Base-by-base conservation (phyloP, 1,284 basidiomycete species). In the Tetrapyrgos nigripes region DNA sequence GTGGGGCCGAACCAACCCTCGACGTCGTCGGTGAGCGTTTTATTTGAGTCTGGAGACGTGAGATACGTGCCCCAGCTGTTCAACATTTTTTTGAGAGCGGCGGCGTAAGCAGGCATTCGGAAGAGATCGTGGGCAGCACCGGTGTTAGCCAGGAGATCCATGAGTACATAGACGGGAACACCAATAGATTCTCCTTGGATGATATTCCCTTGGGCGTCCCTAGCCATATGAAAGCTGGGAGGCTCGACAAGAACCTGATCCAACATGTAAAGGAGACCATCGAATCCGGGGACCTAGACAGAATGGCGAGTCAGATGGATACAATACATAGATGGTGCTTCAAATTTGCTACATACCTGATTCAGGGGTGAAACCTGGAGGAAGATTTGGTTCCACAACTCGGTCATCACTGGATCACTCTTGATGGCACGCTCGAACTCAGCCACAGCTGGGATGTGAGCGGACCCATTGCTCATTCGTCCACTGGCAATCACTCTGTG, bases 81-180 rank as follows among this genome's bases (percentile, higher is more conserved):
- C 14, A 62, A 29, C 44, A 62, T 35, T 8, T 54, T 52, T 43
- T 55, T 58, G 40, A 62, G 43, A 27, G 54, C 50, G 33, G 27
- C 43, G 33, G 60, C 62, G 28, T 62, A 53, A 4, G 45, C 24
- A 6, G 33, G 27, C 23, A 57, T 55, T 45, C 59, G 61, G 56
- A 71, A 67, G 28, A 72, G 50, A 13, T 63, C 52, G 24, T 67
- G 66, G 4, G 50, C 67, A 2, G 67, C 65, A 47, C 51, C 2
- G 1, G 69, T 70, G 52, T 70, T 70, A 53, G 62, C 57, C 31
- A 71, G 63, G 26, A 67, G 23, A 55, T 71, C 64, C 28, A 70
- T 58, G n/a, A 64, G 11, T 50, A 66, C 59, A 9, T 57, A 60
- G 13, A 70, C 43, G 0, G 68, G 68, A n/a, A 63, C 61, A 49